Base-by-base conservation (phyloP, 2,329 filamentous ascomycete species). In the Macrophomina phaseolina region DNA sequence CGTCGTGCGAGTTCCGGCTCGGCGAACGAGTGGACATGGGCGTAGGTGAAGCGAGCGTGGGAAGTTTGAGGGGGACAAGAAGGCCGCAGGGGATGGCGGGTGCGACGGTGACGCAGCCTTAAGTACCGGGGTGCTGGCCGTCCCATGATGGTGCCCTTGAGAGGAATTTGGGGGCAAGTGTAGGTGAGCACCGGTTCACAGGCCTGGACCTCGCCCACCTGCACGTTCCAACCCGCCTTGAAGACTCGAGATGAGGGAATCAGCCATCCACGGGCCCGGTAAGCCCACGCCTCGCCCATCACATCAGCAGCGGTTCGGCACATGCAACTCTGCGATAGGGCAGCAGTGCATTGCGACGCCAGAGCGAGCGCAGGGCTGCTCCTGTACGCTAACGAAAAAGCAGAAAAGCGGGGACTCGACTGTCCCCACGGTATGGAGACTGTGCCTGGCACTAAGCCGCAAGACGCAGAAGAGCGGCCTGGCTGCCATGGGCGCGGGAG, bases 361-460 rank as follows among this genome's bases (percentile, higher is more conserved):
- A 42, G 28, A 32, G 46, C 36, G 30, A 45, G 16, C 49, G 42
- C 63, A 65, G 58, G 58, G 58, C 63, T 65, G 45, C 42, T 40
- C 12, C 52, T 32, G 51, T 56, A 42, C 51, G 63, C 63, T 64
- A 64, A 55, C 62, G 49, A 55, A 64, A 64, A 64, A 65, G 63
- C 63, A 56, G 63, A 65, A 65, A 65, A 65, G 63, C 63, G 63
- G 63, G 63, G 63, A 49, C 63, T 4, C 18, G 5, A 8, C 6
- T 23, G 58, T 62, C 58, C 58, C 58, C 58, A 62, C 58, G 58
- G 30, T 48, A 38, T 49, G 58, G 45, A 49, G 58, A 62, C 45
- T 62, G 58, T 62, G 58, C 58, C 58, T 62, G 58, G 58, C 58
- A 62, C 58, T 62, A 62, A 62, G 58, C 58, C 45, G 45, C 45